Percentiles rank a stretch among this genome's conserved stretches.
These are phyloP conservation scores for Daldinia decipiens DNA, from an alignment of 495 filamentous ascomycete genomes.

Conservation along the genomic window DNA sequence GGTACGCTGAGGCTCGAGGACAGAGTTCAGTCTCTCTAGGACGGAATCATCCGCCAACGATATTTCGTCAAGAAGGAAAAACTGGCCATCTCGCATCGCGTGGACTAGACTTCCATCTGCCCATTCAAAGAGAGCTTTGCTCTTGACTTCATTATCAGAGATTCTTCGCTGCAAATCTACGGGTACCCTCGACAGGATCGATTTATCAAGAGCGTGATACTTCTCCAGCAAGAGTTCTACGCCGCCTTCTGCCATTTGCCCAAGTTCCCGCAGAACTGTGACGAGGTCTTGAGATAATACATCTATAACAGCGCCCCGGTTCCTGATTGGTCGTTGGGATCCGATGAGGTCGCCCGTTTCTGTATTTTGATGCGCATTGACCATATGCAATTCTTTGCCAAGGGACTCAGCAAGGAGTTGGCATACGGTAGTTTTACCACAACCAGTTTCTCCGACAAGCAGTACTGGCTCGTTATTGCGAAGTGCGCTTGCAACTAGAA, in stretches of 20 bases:
- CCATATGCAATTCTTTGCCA: conserved; percentile 77
- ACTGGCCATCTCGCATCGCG: conserved; percentile 88
- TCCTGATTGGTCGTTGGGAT: conserved; percentile 90
- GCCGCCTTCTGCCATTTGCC: conserved; percentile 38
- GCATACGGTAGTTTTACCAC: conserved; percentile 96
- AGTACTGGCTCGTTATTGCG: conserved; percentile 93
- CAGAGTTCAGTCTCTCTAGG: conserved; percentile 94
- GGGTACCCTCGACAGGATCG: conserved; percentile 53
- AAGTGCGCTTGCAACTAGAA: conserved; percentile 84
- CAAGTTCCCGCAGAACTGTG: conserved; percentile 53
- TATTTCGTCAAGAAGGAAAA: conserved; percentile 96
- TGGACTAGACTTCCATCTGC: conserved; percentile 93
- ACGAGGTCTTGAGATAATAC: conserved; percentile 71
- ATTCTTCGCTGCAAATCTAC: conserved; percentile 65
- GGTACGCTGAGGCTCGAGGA: conserved; percentile 87
- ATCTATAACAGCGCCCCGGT: conserved; percentile 74
- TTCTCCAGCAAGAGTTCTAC: conserved; percentile 53
- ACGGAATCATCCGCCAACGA: conserved; percentile 98
- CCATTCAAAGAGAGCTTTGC: conserved; percentile 95
- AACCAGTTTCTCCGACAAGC: conserved; percentile 95
- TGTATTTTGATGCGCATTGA: conserved; percentile 97
- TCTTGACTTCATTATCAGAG: conserved; percentile 65
- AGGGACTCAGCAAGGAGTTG: conserved; percentile 88
- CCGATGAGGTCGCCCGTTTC: conserved; percentile 98
- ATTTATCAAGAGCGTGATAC: conserved; percentile 50